Evolutionary conservation across 108 stramenopile species (phyloP).

Genomic region (Cyclotella baltica): DNA sequence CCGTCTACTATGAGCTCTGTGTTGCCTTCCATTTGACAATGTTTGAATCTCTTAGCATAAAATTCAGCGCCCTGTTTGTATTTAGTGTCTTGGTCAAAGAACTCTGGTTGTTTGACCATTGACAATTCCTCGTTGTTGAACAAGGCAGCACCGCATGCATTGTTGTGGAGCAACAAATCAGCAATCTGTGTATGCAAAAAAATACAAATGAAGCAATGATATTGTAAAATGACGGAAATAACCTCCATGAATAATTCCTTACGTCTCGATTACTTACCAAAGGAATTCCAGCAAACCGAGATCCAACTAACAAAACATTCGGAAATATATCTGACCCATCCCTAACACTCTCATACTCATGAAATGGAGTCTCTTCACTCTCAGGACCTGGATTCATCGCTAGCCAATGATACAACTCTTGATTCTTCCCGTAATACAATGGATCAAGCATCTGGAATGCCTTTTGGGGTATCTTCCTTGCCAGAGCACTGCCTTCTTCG

Average conservation of each 20-base stretch:
- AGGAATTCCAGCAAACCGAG: slow-evolving; percentile 2
- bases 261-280: too few relatives aligned
- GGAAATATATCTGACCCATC: neutral
- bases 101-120: neutral
- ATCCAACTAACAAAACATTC: slow-evolving; percentile 9
- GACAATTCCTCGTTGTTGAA: neutral
- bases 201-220: too few relatives aligned
- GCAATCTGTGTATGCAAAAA: too few relatives aligned
- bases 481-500: neutral
- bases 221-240: too few relatives aligned
- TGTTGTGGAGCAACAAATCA: neutral
- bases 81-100: neutral
- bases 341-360: neutral
- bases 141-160: neutral
- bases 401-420: neutral
- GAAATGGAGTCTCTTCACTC: slow-evolving; percentile 1
- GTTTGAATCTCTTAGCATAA: slow-evolving; percentile 9
- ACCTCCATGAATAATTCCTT: too few relatives aligned
- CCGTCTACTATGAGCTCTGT: slow-evolving; percentile 14
- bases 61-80: slow-evolving; percentile 6
- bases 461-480: neutral
- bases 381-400: neutral
- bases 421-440: slow-evolving; percentile 1
- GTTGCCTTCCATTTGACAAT: neutral
- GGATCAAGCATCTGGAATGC: neutral